Conservation (phyloP, 441 rosid species). For the Omphalea diandra region DNA sequence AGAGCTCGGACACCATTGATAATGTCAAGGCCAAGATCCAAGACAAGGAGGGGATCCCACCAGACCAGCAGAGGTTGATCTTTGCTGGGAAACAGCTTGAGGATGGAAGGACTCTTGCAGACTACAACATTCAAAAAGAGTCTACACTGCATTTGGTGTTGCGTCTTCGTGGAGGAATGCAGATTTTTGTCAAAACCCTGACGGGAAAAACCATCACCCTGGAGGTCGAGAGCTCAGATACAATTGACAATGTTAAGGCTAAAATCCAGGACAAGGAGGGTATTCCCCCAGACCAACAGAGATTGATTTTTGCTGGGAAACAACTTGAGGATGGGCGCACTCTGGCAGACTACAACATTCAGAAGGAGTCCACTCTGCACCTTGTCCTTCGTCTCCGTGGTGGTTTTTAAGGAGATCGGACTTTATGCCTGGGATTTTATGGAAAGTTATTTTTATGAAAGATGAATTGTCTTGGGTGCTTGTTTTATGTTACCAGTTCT, state of each 20-base stretch:
- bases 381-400: no score
- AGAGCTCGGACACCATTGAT: background rate
- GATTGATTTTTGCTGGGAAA: background rate
- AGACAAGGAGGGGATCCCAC: background rate
- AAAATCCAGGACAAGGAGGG: background rate
- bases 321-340: constrained; percentile 1
- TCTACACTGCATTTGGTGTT: background rate
- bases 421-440: no score
- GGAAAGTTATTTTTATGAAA: no score
- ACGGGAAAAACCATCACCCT: background rate
- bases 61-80: background rate
- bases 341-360: background rate
- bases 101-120: background rate
- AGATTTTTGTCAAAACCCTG: background rate
- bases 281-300: background rate
- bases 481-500: no score
- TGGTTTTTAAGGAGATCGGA: no score
- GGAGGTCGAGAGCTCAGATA: background rate
- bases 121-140: background rate
- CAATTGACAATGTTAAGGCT: background rate
- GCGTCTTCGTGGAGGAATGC: background rate
- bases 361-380: constrained; percentile 6
- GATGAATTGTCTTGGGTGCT: no score
- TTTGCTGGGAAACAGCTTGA: constrained; percentile 1
- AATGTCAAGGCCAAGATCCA: background rate